These are phyloP conservation scores for Hypoxylon lenormandii DNA, from an alignment of 495 filamentous ascomycete genomes.

Conservation along the genomic window DNA sequence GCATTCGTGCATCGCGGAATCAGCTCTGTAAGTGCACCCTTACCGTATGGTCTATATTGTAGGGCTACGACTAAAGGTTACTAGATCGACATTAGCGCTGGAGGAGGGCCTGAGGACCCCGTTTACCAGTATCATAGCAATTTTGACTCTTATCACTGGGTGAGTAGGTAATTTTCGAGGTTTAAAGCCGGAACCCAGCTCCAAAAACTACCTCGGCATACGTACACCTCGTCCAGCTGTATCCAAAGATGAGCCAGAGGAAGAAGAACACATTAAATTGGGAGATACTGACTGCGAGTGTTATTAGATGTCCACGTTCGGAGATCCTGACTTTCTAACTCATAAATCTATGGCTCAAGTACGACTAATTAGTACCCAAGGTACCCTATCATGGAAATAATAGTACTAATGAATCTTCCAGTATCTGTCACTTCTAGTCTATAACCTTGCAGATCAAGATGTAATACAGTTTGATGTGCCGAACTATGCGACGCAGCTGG, in stretches of 20 bases:
- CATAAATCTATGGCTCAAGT: constrained; percentile 74
- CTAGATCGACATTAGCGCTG: constrained; percentile 77
- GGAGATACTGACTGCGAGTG: constrained; percentile 7
- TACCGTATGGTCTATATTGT: background rate
- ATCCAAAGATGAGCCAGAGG: no score
- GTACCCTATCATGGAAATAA: background rate
- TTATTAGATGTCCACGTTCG: constrained; percentile 70
- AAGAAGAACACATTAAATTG: no score
- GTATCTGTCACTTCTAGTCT: constrained; percentile 76
- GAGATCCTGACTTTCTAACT: constrained; percentile 80
- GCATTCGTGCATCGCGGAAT: constrained; percentile 84
- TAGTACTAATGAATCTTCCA: constrained; percentile 46
- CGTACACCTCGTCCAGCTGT: background rate
- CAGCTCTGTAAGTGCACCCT: constrained; percentile 73
- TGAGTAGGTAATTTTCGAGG: constrained; percentile 16
- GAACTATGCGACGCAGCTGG: constrained; percentile 73
- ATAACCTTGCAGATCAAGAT: constrained; percentile 79
- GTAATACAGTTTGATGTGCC: constrained; percentile 78
- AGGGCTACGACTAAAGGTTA: background rate
- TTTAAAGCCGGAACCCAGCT: background rate
- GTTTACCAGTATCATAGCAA: constrained; percentile 82
- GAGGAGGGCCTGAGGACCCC: constrained; percentile 57
- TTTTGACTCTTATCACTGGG: constrained; percentile 85
- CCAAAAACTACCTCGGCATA: background rate
- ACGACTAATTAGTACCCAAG: background rate